These are phyloP conservation scores for Stromatinia cepivora DNA, from an alignment of 2,329 filamentous ascomycete species.

Conservation along the genomic window DNA sequence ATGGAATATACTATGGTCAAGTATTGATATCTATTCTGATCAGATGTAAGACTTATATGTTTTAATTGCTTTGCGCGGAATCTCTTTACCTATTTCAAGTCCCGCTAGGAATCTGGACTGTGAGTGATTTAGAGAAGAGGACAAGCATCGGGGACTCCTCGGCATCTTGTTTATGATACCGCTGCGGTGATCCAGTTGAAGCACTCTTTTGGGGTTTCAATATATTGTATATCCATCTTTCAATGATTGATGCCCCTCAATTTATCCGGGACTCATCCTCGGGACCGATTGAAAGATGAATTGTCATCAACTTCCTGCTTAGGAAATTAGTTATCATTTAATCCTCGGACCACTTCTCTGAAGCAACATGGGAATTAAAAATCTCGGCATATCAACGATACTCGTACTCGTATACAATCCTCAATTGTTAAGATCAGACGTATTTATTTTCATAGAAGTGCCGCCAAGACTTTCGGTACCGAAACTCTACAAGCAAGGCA, in stretches of 20 bases:
- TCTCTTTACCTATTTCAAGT: background rate
- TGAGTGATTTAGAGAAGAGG: background rate
- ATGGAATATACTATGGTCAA: background rate
- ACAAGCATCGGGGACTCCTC: background rate
- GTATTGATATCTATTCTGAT: background rate
- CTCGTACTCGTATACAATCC: background rate
- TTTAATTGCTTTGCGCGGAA: background rate
- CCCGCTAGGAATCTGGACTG: background rate
- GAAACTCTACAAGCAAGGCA: background rate
- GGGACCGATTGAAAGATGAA: background rate
- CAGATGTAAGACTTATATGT: background rate
- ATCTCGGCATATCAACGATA: background rate
- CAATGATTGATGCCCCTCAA: background rate
- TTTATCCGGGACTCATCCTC: background rate
- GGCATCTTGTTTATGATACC: background rate
- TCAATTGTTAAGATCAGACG: background rate
- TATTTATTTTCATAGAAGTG: background rate
- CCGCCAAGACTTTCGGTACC: background rate
- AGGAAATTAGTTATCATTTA: background rate
- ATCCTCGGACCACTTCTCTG: background rate
- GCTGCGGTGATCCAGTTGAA: background rate
- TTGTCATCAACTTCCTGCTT: background rate
- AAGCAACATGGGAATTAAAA: background rate
- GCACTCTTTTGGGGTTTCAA: background rate
- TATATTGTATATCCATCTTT: background rate